A percentile compares a stretch with the other conserved stretches of the same genome.
phyloP scores from a whole-genome alignment of 1,284 basidiomycete genomes.

The Sporisorium graminicola region DNA sequence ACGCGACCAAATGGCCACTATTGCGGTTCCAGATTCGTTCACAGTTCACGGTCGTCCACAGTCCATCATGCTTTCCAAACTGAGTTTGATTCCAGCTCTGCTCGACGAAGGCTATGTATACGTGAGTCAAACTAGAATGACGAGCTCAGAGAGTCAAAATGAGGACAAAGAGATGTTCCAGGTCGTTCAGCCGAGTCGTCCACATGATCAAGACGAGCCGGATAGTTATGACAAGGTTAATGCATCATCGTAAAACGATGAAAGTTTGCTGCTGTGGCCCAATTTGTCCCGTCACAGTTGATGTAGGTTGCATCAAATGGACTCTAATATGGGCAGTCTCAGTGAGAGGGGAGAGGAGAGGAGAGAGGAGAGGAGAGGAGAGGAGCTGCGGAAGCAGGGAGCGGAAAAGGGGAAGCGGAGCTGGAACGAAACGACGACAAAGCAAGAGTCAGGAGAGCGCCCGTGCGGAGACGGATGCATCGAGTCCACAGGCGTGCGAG shows the following conservation, averaged over 20 bases:
- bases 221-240: constrained; percentile 10
- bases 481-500: too few relatives aligned
- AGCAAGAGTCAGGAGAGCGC: too few relatives aligned
- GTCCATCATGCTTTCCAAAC: too few relatives aligned
- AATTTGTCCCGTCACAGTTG: constrained; percentile 11
- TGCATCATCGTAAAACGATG: constrained; percentile 2
- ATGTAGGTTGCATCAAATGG: constrained; percentile 9
- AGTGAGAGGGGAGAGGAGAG: neutral
- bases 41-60: too few relatives aligned
- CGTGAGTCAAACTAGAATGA: too few relatives aligned
- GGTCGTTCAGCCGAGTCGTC: constrained; percentile 9
- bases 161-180: constrained; percentile 2
- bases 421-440: too few relatives aligned
- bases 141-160: neutral
- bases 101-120: too few relatives aligned
- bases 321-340: constrained; percentile 8
- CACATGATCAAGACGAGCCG: constrained; percentile 4
- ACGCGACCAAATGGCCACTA: too few relatives aligned
- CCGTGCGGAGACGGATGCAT: too few relatives aligned
- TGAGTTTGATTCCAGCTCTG: too few relatives aligned
- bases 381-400: neutral
- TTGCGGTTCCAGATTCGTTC: too few relatives aligned
- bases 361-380: neutral
- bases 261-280: neutral
- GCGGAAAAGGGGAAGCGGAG: neutral